Evolutionary conservation across 306 rosid genomes (phyloP).

Genomic region (Cucurbita ficifolia): DNA sequence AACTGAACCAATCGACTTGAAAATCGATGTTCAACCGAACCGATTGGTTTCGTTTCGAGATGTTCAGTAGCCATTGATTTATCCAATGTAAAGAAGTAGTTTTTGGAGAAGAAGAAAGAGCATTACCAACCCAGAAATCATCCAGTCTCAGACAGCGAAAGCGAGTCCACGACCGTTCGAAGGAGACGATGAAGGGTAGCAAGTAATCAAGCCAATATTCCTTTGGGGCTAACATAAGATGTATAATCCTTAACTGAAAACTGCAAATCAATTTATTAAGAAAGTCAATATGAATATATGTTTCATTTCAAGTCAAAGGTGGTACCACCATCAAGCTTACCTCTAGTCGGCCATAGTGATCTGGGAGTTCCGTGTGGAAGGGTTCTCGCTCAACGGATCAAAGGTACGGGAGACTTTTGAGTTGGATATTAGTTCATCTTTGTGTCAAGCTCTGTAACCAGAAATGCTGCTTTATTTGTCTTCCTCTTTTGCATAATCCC

Average conservation of each 20-base stretch:
- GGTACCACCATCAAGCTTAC: neutral
- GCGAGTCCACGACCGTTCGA: neutral
- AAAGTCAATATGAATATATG: neutral
- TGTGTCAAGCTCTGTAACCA: slow-evolving; percentile 43
- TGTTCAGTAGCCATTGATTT: neutral
- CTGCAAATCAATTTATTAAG: neutral
- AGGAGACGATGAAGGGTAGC: neutral
- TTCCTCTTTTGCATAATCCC: slow-evolving; percentile 76
- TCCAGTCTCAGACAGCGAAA: neutral
- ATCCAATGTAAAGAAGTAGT: neutral
- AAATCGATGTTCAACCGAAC: neutral
- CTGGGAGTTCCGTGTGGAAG: too few relatives aligned
- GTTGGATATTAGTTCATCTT: neutral
- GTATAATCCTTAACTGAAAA: neutral
- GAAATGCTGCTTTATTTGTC: slow-evolving; percentile 62
- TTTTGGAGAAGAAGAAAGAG: neutral
- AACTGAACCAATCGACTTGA: neutral
- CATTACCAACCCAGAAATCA: neutral
- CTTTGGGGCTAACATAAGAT: neutral
- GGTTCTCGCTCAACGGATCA: too few relatives aligned
- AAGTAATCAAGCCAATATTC: neutral
- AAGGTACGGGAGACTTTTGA: neutral
- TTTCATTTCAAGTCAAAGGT: neutral
- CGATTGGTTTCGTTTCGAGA: neutral
- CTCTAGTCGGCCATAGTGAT: neutral